Evolutionary conservation across 2,329 filamentous ascomycete species (phyloP), one percentile per base, ranked within the genome.

Genomic region (Fusarium odoratissimum): DNA sequence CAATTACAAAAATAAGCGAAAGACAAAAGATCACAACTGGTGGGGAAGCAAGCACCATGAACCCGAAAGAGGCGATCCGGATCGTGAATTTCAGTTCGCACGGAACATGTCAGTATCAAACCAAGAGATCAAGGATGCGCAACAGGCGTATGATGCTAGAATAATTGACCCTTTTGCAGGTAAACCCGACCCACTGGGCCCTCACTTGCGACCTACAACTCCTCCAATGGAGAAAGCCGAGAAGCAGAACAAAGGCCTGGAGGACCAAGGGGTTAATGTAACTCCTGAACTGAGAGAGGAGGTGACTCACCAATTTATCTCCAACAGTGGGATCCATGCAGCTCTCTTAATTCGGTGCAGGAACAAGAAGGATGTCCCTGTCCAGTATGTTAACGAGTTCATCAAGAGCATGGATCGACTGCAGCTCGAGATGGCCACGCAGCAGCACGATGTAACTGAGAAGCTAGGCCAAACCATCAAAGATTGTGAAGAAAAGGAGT

Each of bases 351-450:
- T 75, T 31, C 71, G 60, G 59, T 71, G 57, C 31, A 8, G 23
- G 21, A 46, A 40, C n/a, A 46, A 61, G 31, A 19, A 38, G 3
- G 7, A 23, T 8, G 56, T 76, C 8, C 67, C 64, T 12, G 33
- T 72, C 19, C 60, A 67, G 38, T 40, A 67, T 35, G 69, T 60
- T 49, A 74, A 64, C 23, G 55, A 70, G 35, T 19, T 74, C 8
- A 13, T 69, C 16, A 55, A 44, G 19, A 46, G 44, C 30, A 35
- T 60, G 12, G 59, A 76, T 35, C 64, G 70, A 10, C 35, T 76
- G 31, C 66, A 62, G 44, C 51, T 71, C 17, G 58, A 72, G 33
- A 55, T 67, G 61, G 25, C 59, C 23, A 44, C 33, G 19, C 65
- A 73, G 37, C 51, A 49, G 35, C 38, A 31, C 11, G 41, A 60